Evolutionary conservation across 2,329 filamentous ascomycete genomes (phyloP).

Genomic region (Trichophyton simii): DNA sequence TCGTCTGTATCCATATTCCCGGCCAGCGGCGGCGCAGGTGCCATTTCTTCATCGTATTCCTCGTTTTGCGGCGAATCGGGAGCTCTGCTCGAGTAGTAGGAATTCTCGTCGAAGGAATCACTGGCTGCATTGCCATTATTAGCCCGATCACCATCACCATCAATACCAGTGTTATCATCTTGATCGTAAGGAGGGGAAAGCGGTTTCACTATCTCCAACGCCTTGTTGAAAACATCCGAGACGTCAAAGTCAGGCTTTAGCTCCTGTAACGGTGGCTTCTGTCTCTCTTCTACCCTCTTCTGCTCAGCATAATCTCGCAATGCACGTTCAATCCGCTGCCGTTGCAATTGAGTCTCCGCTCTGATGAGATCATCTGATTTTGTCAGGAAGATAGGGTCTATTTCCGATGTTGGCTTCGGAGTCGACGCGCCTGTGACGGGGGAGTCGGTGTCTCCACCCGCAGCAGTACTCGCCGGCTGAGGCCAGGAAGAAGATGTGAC

Average conservation of each 20-base stretch:
- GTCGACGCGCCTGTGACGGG: slow-evolving; percentile 16
- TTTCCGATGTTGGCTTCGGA: slow-evolving; percentile 48
- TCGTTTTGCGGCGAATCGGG: slow-evolving; percentile 57
- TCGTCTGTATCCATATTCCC: slow-evolving; percentile 23
- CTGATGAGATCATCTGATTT: slow-evolving; percentile 76
- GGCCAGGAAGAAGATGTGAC: slow-evolving; percentile 13
- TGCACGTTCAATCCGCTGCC: slow-evolving; percentile 65
- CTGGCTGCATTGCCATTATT: slow-evolving; percentile 54
- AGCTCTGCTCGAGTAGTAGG: slow-evolving; percentile 85
- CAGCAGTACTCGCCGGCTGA: slow-evolving; percentile 9
- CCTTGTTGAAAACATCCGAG: slow-evolving; percentile 58
- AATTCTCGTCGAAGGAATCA: slow-evolving; percentile 85
- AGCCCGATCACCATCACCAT: slow-evolving; percentile 39
- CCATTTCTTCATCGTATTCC: slow-evolving; percentile 14
- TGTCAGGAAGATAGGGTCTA: slow-evolving; percentile 71
- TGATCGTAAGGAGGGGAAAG: slow-evolving; percentile 38
- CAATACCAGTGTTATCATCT: slow-evolving; percentile 13
- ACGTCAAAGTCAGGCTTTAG: slow-evolving; percentile 54
- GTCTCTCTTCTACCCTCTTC: slow-evolving; percentile 37
- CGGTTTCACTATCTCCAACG: slow-evolving; percentile 57
- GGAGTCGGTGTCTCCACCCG: slow-evolving; percentile 12
- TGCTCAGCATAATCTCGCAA: slow-evolving; percentile 68
- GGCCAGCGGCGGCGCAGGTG: slow-evolving; percentile 9
- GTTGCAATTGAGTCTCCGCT: slow-evolving; percentile 67
- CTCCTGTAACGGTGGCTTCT: slow-evolving; percentile 40